A percentile compares a stretch with the other conserved stretches of the same genome.
These are phyloP conservation scores for Colletotrichum sansevieriae DNA, from an alignment of 2,329 filamentous ascomycete genomes.

Conservation along the genomic window DNA sequence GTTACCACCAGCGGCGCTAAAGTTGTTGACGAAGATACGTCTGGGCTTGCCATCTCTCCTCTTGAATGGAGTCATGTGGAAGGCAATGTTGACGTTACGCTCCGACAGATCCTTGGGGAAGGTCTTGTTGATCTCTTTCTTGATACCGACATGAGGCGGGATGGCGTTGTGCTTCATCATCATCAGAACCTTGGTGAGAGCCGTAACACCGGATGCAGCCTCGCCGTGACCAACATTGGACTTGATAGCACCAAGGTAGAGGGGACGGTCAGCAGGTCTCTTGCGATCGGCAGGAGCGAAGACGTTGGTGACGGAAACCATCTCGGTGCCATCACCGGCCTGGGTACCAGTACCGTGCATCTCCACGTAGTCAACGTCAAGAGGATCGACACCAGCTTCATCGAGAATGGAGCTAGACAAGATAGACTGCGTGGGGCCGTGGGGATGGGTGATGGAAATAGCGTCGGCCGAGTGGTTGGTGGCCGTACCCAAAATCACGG, in stretches of 20 bases:
- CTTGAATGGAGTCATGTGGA: slow-evolving; percentile 63
- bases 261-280: slow-evolving; percentile 61
- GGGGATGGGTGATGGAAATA: slow-evolving; percentile 86
- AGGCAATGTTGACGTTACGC: slow-evolving; percentile 71
- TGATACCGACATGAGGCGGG: slow-evolving; percentile 77
- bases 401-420: slow-evolving; percentile 79
- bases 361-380: slow-evolving; percentile 85
- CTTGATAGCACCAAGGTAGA: slow-evolving; percentile 74
- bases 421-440: slow-evolving; percentile 80
- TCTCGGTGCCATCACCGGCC: slow-evolving; percentile 85
- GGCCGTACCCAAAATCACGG: slow-evolving; percentile 78
- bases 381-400: slow-evolving; percentile 79
- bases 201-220: slow-evolving; percentile 71
- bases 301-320: slow-evolving; percentile 77
- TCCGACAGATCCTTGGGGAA: slow-evolving; percentile 69
- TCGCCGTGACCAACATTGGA: slow-evolving; percentile 75
- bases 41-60: slow-evolving; percentile 62
- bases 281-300: slow-evolving; percentile 63
- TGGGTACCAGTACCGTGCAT: slow-evolving; percentile 93
- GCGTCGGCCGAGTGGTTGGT: slow-evolving; percentile 88
- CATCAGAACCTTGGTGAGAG: slow-evolving; percentile 73
- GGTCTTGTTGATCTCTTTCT: slow-evolving; percentile 70
- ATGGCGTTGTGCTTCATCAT: slow-evolving; percentile 75
- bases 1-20: slow-evolving; percentile 79
- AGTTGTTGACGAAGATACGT: slow-evolving; percentile 74